Conservation (phyloP, 345 rosid genomes). For the Geranium rotundifolium region DNA sequence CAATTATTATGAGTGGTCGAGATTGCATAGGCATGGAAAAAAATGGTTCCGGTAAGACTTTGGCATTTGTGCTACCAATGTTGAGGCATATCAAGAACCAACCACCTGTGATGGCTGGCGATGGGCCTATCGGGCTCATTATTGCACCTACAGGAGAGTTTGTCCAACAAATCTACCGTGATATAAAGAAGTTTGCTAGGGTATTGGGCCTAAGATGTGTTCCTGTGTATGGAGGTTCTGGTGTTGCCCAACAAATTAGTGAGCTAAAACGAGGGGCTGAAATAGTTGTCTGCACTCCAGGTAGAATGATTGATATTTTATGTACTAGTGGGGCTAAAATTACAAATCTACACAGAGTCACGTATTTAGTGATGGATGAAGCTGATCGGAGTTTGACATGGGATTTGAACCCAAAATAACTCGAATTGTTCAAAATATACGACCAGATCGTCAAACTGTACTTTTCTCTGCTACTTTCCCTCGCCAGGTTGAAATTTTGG, state of each 20-base stretch:
- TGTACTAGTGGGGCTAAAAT: constrained; percentile 92
- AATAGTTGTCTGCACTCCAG: constrained; percentile 95
- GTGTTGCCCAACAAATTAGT: constrained; percentile 97
- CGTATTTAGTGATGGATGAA: constrained; percentile 91
- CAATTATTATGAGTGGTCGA: constrained; percentile 89
- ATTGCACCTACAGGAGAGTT: constrained; percentile 99
- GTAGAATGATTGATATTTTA: constrained; percentile 93
- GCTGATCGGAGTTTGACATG: constrained; percentile 99
- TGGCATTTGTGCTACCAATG: constrained; percentile 96
- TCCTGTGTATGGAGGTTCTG: constrained; percentile 95
- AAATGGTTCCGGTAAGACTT: constrained; percentile 94
- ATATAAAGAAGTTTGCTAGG: constrained; percentile 74
- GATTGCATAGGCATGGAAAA: constrained; percentile 97
- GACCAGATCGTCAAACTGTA: constrained; percentile 91
- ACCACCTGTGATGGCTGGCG: constrained; percentile 88
- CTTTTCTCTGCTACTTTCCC: constrained; percentile 96
- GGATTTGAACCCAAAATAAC: constrained; percentile 95
- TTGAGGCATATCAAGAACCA: constrained; percentile 97
- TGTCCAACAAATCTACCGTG: constrained; percentile 93
- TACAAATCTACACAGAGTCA: constrained; percentile 74
- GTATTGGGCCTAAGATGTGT: constrained; percentile 68
- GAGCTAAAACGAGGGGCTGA: constrained; percentile 90
- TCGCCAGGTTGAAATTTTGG: constrained; percentile 89
- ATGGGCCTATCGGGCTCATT: constrained; percentile 88
- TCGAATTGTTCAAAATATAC: constrained; percentile 83